These are phyloP conservation scores for Suhomyces sp. DNA, from an alignment of 805 yeast species.

Conservation along the genomic window DNA sequence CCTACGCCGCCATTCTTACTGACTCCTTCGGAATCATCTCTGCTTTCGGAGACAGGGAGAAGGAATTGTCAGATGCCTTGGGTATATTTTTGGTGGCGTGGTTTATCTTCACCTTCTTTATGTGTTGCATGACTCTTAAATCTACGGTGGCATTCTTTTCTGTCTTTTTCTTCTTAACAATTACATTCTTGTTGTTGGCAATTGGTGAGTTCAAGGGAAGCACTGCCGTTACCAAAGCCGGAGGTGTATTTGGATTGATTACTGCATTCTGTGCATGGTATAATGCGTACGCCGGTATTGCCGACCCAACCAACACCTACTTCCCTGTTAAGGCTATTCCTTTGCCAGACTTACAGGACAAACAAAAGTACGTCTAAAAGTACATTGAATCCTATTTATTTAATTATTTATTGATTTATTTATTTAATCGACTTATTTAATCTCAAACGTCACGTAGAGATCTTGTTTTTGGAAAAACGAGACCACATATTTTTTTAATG, in stretches of 20 bases:
- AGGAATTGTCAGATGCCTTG: conserved; percentile 31
- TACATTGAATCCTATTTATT: neutral
- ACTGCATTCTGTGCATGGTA: conserved; percentile 46
- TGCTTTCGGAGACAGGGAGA: conserved; percentile 28
- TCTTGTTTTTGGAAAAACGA: too few relatives aligned
- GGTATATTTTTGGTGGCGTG: conserved; percentile 41
- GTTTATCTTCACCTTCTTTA: conserved; percentile 45
- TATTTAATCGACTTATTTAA: neutral
- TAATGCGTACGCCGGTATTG: conserved; percentile 45
- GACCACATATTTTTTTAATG: too few relatives aligned
- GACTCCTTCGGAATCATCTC: conserved; percentile 35
- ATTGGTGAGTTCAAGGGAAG: conserved; percentile 33
- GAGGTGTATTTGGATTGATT: conserved; percentile 41
- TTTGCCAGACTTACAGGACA: conserved; percentile 42
- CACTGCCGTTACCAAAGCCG: conserved; percentile 34
- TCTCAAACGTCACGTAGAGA: neutral
- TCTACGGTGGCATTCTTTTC: conserved; percentile 43
- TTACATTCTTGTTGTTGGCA: conserved; percentile 41
- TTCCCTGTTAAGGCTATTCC: conserved; percentile 47
- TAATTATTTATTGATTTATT: neutral
- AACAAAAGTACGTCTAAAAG: conserved; percentile 1
- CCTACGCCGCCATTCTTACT: conserved; percentile 59
- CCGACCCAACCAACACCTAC: conserved; percentile 63
- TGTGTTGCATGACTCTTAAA: conserved; percentile 38
- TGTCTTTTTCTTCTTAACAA: conserved; percentile 37